These are phyloP conservation scores for Trichophyton verrucosum DNA, from an alignment of 2,329 filamentous ascomycete species.

Conservation along the genomic window DNA sequence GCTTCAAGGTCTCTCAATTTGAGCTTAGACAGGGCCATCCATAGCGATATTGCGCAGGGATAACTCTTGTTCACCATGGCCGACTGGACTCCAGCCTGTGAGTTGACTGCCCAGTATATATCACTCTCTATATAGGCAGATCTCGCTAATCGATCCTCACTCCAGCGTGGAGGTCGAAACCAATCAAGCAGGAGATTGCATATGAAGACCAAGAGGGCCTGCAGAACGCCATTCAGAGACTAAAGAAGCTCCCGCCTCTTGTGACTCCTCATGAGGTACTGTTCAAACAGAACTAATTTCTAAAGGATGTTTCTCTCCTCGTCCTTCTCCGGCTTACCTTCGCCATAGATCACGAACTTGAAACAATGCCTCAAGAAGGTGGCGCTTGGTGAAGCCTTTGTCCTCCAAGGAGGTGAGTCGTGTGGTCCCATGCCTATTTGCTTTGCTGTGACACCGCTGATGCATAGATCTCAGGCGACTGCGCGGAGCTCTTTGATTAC, in stretches of 20 bases:
- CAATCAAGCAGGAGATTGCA: constrained; percentile 36
- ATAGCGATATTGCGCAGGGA: neutral
- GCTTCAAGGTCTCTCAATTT: too few species aligned
- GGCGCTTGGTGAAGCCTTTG: constrained; percentile 77
- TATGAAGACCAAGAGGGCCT: constrained; percentile 34
- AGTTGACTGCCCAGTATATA: neutral
- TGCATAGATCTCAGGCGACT: constrained; percentile 46
- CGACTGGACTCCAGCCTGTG: constrained; percentile 24
- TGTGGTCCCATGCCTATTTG: neutral
- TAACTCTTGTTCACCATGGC: constrained; percentile 1
- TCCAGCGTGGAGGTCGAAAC: constrained; percentile 33
- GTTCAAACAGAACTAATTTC: neutral
- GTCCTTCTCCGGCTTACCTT: constrained; percentile 7
- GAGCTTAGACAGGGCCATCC: too few species aligned
- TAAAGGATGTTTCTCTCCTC: neutral
- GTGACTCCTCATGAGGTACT: constrained; percentile 36
- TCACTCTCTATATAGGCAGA: neutral
- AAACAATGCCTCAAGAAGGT: constrained; percentile 72
- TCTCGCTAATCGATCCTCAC: neutral
- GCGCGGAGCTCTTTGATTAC: constrained; percentile 94
- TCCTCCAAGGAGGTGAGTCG: constrained; percentile 68
- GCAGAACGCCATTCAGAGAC: constrained; percentile 29
- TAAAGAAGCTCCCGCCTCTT: constrained; percentile 35
- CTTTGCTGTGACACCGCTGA: neutral
- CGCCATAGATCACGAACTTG: constrained; percentile 53